Evolutionary conservation across 345 rosid genomes (phyloP).

Genomic region (Melaleuca alternifolia): DNA sequence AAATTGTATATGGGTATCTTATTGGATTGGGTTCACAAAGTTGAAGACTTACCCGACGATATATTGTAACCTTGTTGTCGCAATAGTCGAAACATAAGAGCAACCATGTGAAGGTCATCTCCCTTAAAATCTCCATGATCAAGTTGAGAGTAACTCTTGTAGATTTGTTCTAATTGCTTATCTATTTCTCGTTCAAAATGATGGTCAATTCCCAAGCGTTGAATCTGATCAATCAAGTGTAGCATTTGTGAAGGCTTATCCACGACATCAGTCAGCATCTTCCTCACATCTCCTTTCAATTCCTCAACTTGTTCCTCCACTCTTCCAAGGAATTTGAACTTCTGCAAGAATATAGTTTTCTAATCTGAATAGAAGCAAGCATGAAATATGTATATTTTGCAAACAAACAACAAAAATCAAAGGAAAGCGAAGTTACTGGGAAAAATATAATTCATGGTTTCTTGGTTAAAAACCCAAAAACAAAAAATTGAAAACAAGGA

Average conservation of each 20-base stretch:
- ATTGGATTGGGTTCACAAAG: background rate
- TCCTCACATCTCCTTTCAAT: conserved; percentile 5
- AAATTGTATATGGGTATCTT: background rate
- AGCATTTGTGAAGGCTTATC: conserved; percentile 1
- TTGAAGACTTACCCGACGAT: background rate
- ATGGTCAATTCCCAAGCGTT: conserved; percentile 27
- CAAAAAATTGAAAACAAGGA: background rate
- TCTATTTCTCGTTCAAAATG: conserved; percentile 37
- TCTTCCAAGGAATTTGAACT: background rate
- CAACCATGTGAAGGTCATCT: background rate
- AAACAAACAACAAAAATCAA: background rate
- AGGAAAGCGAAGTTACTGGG: background rate
- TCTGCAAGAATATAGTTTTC: background rate
- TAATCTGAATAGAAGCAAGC: background rate
- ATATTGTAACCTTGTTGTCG: background rate
- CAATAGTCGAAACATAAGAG: background rate
- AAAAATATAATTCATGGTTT: background rate
- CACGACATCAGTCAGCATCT: background rate
- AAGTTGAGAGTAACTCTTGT: background rate
- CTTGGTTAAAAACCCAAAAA: background rate
- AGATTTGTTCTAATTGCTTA: background rate
- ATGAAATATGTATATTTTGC: background rate
- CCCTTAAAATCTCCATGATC: background rate
- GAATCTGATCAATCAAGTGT: conserved; percentile 15
- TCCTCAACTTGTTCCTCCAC: background rate